Percentiles rank a stretch among this genome's conserved stretches.
Conservation (phyloP, 164 flowering plant species). For the Houttuynia cordata region DNA sequence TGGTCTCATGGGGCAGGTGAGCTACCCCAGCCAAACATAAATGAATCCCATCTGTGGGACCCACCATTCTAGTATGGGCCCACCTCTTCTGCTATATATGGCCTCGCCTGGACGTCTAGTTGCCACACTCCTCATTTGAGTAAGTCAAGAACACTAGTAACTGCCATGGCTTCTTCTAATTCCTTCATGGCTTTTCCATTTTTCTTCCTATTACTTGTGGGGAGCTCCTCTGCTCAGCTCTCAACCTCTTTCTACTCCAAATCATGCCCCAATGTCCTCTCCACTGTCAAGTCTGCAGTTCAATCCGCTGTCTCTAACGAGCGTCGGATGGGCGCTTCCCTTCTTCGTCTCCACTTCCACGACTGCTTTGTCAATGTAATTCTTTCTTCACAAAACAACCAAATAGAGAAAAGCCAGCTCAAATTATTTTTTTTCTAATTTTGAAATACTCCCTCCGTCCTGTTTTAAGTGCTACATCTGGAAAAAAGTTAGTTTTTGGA, state of each 20-base stretch:
- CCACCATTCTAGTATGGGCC: neutral
- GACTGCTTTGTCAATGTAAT: conserved; percentile 88
- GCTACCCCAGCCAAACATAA: neutral
- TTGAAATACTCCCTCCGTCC: too few species aligned
- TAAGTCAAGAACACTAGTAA: too few species aligned
- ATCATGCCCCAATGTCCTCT: conserved; percentile 42
- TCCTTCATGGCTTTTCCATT: neutral
- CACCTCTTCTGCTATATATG: conserved; percentile 1
- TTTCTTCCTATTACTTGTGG: conserved; percentile 6
- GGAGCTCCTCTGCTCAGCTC: conserved; percentile 55
- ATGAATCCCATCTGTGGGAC: neutral
- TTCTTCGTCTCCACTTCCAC: conserved; percentile 43
- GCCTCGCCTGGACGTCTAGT: neutral
- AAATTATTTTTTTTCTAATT: too few species aligned
- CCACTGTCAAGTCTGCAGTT: conserved; percentile 34
- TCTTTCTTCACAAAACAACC: neutral
- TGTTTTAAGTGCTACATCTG: too few species aligned
- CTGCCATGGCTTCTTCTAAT: conserved; percentile 6
- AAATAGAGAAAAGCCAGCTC: too few species aligned
- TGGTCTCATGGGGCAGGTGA: conserved; percentile 9
- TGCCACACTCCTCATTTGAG: neutral
- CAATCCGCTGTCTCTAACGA: conserved; percentile 41
- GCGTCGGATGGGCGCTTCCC: conserved; percentile 75
- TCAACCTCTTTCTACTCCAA: conserved; percentile 45
- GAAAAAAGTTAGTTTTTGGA: too few species aligned